A percentile compares a stretch with the other conserved stretches of the same genome.
These are phyloP conservation scores for Eucalyptus sp. DNA, from an alignment of 345 rosid species.

Conservation along the genomic window DNA sequence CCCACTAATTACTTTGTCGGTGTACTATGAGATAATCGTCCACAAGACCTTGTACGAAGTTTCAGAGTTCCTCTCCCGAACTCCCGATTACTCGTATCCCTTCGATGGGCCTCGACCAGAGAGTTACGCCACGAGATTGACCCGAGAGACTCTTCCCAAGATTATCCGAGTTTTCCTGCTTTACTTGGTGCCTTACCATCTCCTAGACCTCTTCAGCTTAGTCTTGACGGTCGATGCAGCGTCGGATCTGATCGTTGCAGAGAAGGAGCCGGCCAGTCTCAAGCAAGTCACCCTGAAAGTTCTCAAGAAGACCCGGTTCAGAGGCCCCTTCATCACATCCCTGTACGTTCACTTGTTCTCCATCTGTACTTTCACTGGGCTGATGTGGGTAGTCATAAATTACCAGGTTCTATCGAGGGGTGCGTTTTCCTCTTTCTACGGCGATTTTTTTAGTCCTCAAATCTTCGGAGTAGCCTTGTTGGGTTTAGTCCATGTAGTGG, in stretches of 20 bases:
- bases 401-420: neutral
- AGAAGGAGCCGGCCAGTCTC: neutral
- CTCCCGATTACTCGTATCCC: neutral
- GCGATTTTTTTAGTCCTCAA: neutral
- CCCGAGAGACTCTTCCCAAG: neutral
- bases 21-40: neutral
- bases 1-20: neutral
- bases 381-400: slow-evolving; percentile 14
- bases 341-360: slow-evolving; percentile 5
- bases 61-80: neutral
- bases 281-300: neutral
- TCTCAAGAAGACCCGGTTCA: neutral
- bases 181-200: neutral
- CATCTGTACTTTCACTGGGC: slow-evolving; percentile 7
- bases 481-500: neutral
- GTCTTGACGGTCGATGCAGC: neutral
- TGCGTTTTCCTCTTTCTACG: neutral
- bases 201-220: neutral
- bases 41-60: neutral
- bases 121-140: neutral
- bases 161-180: neutral
- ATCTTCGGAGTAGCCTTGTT: neutral
- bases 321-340: neutral
- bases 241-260: neutral
- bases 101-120: neutral